phyloP scores from a whole-genome alignment of 2,329 filamentous ascomycete genomes.

The Alternaria triticimaculans region DNA sequence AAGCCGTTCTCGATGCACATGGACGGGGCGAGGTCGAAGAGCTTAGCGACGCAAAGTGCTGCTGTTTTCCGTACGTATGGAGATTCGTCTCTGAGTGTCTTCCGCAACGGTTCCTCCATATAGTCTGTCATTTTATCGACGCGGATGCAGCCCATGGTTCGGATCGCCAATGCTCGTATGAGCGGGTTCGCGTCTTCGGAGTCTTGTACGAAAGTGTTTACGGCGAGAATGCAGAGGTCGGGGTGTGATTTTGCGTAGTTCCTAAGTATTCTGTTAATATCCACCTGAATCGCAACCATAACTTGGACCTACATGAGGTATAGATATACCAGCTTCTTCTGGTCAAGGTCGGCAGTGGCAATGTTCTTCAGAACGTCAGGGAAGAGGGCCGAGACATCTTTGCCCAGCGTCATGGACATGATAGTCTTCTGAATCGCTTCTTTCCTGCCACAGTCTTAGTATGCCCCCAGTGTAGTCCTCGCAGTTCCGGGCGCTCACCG shows the following conservation, averaged over 20 bases:
- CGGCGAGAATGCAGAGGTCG: slow-evolving; percentile 96
- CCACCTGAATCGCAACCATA: neutral
- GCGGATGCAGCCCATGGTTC: slow-evolving; percentile 97
- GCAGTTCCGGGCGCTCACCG: slow-evolving; percentile 55
- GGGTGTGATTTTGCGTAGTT: slow-evolving; percentile 99
- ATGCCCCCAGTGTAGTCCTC: slow-evolving; percentile 1
- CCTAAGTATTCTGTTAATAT: slow-evolving; percentile 59
- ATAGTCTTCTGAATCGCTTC: slow-evolving; percentile 99
- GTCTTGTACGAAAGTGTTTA: slow-evolving; percentile 99
- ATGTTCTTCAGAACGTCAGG: slow-evolving; percentile 99
- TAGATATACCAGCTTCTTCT: slow-evolving; percentile 99
- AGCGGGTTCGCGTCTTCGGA: slow-evolving; percentile 98
- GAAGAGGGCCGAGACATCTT: slow-evolving; percentile 96
- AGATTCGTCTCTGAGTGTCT: slow-evolving; percentile 95
- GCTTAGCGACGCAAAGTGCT: slow-evolving; percentile 95
- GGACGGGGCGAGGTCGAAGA: slow-evolving; percentile 90
- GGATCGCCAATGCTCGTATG: slow-evolving; percentile 90
- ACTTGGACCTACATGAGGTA: slow-evolving; percentile 79
- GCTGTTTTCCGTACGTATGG: slow-evolving; percentile 98
- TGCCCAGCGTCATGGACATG: slow-evolving; percentile 99
- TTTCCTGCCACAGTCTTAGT: slow-evolving; percentile 66
- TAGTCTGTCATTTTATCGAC: slow-evolving; percentile 99
- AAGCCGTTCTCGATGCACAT: slow-evolving; percentile 98
- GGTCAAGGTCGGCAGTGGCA: slow-evolving; percentile 89
- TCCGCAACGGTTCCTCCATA: slow-evolving; percentile 96